phyloP scores from a whole-genome alignment of 2,329 filamentous ascomycete genomes.

The Hypoxylon sp. region DNA sequence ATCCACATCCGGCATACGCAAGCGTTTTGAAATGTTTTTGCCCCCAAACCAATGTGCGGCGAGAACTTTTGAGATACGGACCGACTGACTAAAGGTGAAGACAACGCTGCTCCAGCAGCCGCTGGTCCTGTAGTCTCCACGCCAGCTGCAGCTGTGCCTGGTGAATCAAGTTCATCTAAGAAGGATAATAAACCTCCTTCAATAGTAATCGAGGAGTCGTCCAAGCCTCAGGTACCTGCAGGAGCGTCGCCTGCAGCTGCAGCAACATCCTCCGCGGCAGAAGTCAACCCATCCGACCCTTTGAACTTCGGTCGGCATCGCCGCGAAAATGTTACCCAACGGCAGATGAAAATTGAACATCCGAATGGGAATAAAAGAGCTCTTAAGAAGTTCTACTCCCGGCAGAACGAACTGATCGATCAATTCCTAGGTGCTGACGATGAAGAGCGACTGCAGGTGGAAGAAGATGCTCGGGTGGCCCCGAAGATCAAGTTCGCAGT shows the following conservation, averaged over 20 bases:
- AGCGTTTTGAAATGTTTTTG: conserved; percentile 43
- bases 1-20: conserved; percentile 35
- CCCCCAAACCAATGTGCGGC: conserved; percentile 28
- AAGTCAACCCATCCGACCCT: conserved; percentile 53
- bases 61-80: conserved; percentile 28
- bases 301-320: conserved; percentile 59
- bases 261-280: conserved; percentile 40
- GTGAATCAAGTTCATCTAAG: conserved; percentile 28
- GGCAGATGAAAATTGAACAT: conserved; percentile 64
- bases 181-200: conserved; percentile 31
- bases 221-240: conserved; percentile 19
- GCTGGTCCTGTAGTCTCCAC: conserved; percentile 32
- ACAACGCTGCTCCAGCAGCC: conserved; percentile 28
- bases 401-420: conserved; percentile 65
- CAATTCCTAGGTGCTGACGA: conserved; percentile 69
- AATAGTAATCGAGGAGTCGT: conserved; percentile 26
- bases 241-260: conserved; percentile 41
- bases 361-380: conserved; percentile 61
- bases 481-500: conserved; percentile 68
- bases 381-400: conserved; percentile 63
- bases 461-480: conserved; percentile 66
- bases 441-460: conserved; percentile 66
- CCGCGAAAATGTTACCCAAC: conserved; percentile 59
- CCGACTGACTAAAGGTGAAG: conserved; percentile 41
- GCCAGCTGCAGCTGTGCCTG: conserved; percentile 12